A percentile compares a stretch with the other conserved stretches of the same genome.
phyloP scores from a whole-genome alignment of 805 yeast genomes.

The Candida glaebosa region DNA sequence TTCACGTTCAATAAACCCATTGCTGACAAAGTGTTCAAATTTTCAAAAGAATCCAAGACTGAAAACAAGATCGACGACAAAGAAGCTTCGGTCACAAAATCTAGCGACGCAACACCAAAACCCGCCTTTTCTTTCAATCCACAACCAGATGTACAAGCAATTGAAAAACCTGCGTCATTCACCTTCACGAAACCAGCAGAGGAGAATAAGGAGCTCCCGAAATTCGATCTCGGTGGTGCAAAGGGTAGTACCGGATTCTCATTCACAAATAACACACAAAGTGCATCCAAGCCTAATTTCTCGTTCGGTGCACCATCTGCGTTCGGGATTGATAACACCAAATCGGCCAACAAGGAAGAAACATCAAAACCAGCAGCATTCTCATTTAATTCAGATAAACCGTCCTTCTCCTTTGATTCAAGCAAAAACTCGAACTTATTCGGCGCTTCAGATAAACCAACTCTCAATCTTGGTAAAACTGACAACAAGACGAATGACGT shows the following conservation, averaged over 20 bases:
- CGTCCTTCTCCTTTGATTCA: conserved; percentile 22
- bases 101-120: background rate
- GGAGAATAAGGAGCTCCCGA: conserved; percentile 7
- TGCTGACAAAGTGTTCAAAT: conserved; percentile 31
- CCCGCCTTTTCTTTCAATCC: conserved; percentile 6
- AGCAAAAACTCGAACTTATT: conserved; percentile 2
- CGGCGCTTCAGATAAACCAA: conserved; percentile 15
- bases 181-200: background rate
- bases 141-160: background rate
- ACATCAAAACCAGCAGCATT: conserved; percentile 14
- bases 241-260: background rate
- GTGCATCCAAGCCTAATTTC: conserved; percentile 14
- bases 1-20: conserved; percentile 46
- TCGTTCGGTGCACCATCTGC: conserved; percentile 28
- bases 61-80: conserved; percentile 6
- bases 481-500: conserved; percentile 4
- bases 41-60: conserved; percentile 5
- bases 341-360: background rate
- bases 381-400: conserved; percentile 22
- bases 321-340: conserved; percentile 12
- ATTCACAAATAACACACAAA: background rate
- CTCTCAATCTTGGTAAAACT: conserved; percentile 17
- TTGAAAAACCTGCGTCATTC: background rate
- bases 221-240: background rate
- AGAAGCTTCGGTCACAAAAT: conserved; percentile 1